phyloP scores from a whole-genome alignment of 768 basidiomycete genomes.

The Epithele typhae region DNA sequence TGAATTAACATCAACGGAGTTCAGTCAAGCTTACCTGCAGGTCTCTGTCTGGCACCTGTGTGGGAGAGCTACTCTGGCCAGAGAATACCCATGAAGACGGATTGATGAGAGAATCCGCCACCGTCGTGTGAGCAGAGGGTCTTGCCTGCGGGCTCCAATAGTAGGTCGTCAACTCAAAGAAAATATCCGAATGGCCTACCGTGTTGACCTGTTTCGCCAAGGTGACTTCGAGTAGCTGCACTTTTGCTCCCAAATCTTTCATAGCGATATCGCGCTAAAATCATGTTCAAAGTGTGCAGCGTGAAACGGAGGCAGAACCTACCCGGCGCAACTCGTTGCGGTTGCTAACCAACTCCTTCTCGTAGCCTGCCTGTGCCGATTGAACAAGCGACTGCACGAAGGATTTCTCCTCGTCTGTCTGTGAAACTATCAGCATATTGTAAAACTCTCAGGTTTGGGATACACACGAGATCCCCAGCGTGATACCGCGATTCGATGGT shows the following conservation, averaged over 20 bases:
- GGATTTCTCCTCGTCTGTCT: slow-evolving; percentile 29
- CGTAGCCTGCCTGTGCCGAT: slow-evolving; percentile 28
- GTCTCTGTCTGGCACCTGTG: slow-evolving; percentile 19
- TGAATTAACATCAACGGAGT: too few species aligned
- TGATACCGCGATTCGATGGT: slow-evolving; percentile 27
- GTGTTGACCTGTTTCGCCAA: slow-evolving; percentile 27
- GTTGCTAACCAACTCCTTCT: slow-evolving; percentile 30
- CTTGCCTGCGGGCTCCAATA: too few species aligned
- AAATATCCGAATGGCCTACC: slow-evolving; percentile 4
- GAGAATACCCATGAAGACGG: slow-evolving; percentile 24
- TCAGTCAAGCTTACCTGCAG: slow-evolving; percentile 14
- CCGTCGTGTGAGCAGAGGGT: too few species aligned
- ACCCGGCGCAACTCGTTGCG: slow-evolving; percentile 33
- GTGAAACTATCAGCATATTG: too few species aligned
- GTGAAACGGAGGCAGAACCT: slow-evolving; percentile 7
- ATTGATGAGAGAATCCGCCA: slow-evolving; percentile 25
- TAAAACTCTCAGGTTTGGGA: too few species aligned
- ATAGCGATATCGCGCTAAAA: slow-evolving; percentile 29
- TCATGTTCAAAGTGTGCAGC: too few species aligned
- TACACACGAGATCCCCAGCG: slow-evolving; percentile 26
- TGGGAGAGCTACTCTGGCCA: slow-evolving; percentile 23
- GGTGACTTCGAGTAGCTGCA: slow-evolving; percentile 25
- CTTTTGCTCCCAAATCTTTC: slow-evolving; percentile 25
- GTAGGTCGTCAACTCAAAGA: not conserved
- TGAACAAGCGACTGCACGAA: slow-evolving; percentile 27